These are phyloP conservation scores for Lenzites betulinus DNA, from an alignment of 768 basidiomycete genomes.

Conservation along the genomic window DNA sequence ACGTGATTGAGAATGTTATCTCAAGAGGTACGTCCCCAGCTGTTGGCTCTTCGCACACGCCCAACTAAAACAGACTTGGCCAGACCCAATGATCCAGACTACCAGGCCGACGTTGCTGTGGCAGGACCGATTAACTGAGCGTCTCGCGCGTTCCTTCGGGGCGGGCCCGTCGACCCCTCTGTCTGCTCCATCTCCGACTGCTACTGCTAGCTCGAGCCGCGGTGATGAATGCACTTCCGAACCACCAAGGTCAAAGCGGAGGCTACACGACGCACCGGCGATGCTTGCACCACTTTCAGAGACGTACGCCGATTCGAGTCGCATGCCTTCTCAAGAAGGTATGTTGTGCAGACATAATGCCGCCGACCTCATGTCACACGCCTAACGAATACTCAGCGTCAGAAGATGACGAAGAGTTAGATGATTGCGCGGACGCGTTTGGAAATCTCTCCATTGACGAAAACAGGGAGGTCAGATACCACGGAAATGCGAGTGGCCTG, in stretches of 20 bases:
- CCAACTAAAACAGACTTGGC: background rate
- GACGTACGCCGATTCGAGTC: too few species aligned
- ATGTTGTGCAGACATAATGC: too few species aligned
- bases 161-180: constrained; percentile 27
- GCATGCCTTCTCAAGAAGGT: background rate
- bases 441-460: constrained; percentile 77
- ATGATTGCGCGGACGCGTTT: constrained; percentile 53
- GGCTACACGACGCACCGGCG: constrained; percentile 36
- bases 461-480: constrained; percentile 82
- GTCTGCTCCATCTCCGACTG: background rate
- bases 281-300: background rate
- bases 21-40: background rate
- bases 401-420: constrained; percentile 30
- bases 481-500: constrained; percentile 75
- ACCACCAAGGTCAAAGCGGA: constrained; percentile 49
- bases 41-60: too few species aligned
- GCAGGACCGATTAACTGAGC: constrained; percentile 71
- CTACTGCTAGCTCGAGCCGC: background rate
- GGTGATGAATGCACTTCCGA: constrained; percentile 12
- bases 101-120: constrained; percentile 63
- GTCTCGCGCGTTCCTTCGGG: constrained; percentile 36
- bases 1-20: constrained; percentile 63
- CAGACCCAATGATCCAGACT: constrained; percentile 14
- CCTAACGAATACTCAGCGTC: background rate
- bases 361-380: background rate